These are phyloP conservation scores for Leccinum proximum DNA, from an alignment of 1,284 basidiomycete genomes.

Conservation along the genomic window DNA sequence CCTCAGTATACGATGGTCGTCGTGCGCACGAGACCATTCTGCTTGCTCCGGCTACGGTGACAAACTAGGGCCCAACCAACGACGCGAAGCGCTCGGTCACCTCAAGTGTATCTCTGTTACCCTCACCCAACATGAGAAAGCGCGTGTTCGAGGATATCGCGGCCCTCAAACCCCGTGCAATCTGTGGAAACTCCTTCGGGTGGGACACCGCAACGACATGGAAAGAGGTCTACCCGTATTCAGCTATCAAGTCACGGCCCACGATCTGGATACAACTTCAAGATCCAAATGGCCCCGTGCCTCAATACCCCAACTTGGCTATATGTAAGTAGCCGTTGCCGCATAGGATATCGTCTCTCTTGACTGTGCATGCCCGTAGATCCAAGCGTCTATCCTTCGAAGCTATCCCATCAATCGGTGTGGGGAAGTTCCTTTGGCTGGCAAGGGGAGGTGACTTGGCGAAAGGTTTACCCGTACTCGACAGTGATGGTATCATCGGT, in stretches of 20 bases:
- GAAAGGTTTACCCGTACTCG: constrained; percentile 19
- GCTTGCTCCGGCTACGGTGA: constrained; percentile 40
- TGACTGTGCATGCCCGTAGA: constrained; percentile 28
- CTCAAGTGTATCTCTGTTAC: constrained; percentile 16
- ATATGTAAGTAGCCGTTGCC: constrained; percentile 32
- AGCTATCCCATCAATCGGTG: constrained; percentile 1
- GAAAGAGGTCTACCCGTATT: constrained; percentile 23
- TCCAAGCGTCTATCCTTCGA: constrained; percentile 34
- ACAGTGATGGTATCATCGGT: neutral
- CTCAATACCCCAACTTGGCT: constrained; percentile 33
- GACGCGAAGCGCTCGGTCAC: constrained; percentile 14
- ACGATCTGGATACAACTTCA: constrained; percentile 6
- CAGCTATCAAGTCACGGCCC: constrained; percentile 5
- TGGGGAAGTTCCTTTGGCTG: constrained; percentile 24
- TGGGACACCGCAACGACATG: constrained; percentile 22
- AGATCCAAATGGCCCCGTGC: constrained; percentile 6
- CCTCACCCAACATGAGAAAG: constrained; percentile 33
- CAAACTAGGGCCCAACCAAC: constrained; percentile 31
- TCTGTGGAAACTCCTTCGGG: constrained; percentile 40
- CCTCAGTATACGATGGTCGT: constrained; percentile 50
- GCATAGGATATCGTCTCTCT: neutral
- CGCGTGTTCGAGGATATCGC: constrained; percentile 40
- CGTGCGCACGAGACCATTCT: constrained; percentile 55
- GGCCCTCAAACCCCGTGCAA: constrained; percentile 4
- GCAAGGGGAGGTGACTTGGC: constrained; percentile 17